Percentiles rank a stretch among this genome's conserved stretches.
Evolutionary conservation across 768 basidiomycete species (phyloP).

Genomic region (Auriscalpium orientale): DNA sequence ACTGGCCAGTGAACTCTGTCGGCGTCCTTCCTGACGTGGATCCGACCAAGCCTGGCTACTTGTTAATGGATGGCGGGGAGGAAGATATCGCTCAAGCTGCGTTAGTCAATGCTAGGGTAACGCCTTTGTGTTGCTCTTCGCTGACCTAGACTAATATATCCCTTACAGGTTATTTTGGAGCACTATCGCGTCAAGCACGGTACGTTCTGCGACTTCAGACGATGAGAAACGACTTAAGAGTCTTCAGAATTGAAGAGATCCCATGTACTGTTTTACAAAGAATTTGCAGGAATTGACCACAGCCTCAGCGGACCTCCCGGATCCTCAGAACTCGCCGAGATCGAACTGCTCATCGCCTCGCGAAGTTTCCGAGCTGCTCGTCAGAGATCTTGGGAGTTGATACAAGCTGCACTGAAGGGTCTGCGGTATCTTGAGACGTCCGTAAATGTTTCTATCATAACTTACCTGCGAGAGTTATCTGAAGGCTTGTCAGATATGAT

Average conservation of each 20-base stretch:
- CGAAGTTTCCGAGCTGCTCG: slow-evolving; percentile 45
- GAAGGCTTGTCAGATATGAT: slow-evolving; percentile 47
- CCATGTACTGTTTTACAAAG: slow-evolving; percentile 55
- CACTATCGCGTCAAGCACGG: slow-evolving; percentile 76
- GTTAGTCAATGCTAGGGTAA: slow-evolving; percentile 58
- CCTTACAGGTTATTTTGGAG: slow-evolving; percentile 54
- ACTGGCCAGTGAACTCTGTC: slow-evolving; percentile 78
- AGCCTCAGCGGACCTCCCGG: slow-evolving; percentile 27
- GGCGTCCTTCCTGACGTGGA: slow-evolving; percentile 76
- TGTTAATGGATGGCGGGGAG: slow-evolving; percentile 39
- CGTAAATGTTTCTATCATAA: not conserved
- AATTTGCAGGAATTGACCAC: slow-evolving; percentile 43
- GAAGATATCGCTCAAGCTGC: slow-evolving; percentile 44
- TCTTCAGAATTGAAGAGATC: slow-evolving; percentile 50
- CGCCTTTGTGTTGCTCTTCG: not conserved
- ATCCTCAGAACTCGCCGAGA: slow-evolving; percentile 27
- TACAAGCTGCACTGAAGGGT: slow-evolving; percentile 47
- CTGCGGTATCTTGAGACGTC: slow-evolving; percentile 73
- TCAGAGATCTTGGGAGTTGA: slow-evolving; percentile 40
- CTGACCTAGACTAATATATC: not conserved
- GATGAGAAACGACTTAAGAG: not conserved
- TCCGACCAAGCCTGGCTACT: slow-evolving; percentile 49
- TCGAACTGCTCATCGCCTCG: slow-evolving; percentile 38
- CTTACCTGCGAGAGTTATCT: slow-evolving; percentile 1
- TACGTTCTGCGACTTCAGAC: slow-evolving; percentile 22